These are phyloP conservation scores for Xylaria sp. DNA, from an alignment of 2,329 filamentous ascomycete genomes.

Conservation along the genomic window DNA sequence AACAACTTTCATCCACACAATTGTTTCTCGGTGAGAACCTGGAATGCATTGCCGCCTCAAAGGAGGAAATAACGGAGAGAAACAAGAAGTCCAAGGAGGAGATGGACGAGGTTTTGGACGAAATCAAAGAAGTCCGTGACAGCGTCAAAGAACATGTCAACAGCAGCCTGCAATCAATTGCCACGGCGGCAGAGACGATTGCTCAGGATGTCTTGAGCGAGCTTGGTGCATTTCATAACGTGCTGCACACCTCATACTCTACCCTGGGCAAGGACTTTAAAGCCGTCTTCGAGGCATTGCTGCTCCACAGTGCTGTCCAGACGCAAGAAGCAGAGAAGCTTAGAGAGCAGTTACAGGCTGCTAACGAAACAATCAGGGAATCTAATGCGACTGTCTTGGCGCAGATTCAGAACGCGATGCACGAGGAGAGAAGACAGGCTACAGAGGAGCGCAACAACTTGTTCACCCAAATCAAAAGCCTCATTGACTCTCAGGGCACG, in stretches of 20 bases:
- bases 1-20: conserved; percentile 65
- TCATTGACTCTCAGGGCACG: conserved; percentile 70
- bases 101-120: conserved; percentile 86
- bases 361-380: conserved; percentile 62
- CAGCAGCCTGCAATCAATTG: conserved; percentile 76
- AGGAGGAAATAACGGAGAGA: conserved; percentile 61
- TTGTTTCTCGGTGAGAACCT: conserved; percentile 65
- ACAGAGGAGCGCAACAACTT: conserved; percentile 69
- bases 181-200: conserved; percentile 78
- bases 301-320: conserved; percentile 69
- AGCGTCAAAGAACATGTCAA: conserved; percentile 82
- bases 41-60: conserved; percentile 60
- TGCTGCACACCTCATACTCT: conserved; percentile 81
- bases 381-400: conserved; percentile 63
- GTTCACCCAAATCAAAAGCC: conserved; percentile 67
- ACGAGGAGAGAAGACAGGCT: conserved; percentile 69
- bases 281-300: conserved; percentile 72
- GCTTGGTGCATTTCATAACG: conserved; percentile 74
- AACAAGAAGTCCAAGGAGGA: conserved; percentile 68
- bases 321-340: conserved; percentile 70
- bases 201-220: conserved; percentile 84
- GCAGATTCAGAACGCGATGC: conserved; percentile 62
- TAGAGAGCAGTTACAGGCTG: conserved; percentile 63
- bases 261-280: conserved; percentile 83
- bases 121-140: conserved; percentile 84